These are phyloP conservation scores for Solanum boliviense DNA, from an alignment of 257 asterid genomes.

Conservation along the genomic window DNA sequence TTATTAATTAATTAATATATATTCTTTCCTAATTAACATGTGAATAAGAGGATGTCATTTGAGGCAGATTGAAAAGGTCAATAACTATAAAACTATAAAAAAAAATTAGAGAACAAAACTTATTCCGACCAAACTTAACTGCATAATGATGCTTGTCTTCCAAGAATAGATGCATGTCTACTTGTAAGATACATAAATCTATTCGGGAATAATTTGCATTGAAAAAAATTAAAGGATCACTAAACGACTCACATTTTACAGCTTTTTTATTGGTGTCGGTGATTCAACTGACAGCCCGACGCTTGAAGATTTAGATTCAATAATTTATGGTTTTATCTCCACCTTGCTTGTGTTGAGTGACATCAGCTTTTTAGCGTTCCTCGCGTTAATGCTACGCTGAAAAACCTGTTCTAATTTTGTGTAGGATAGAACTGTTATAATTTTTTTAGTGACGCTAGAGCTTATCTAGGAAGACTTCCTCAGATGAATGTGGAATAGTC, in stretches of 20 bases:
- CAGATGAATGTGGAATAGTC: background rate
- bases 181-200: too few relatives aligned
- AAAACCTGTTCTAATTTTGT: background rate
- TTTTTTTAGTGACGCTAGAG: background rate
- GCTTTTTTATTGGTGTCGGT: too few relatives aligned
- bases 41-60: background rate
- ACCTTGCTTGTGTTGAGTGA: too few relatives aligned
- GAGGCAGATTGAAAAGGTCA: background rate
- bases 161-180: too few relatives aligned
- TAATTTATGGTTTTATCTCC: too few relatives aligned
- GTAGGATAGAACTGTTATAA: background rate
- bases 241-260: background rate
- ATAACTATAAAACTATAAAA: too few relatives aligned
- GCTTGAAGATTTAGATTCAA: too few relatives aligned
- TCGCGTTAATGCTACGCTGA: background rate
- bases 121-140: background rate
- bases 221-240: background rate
- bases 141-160: too few relatives aligned
- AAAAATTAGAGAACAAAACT: background rate
- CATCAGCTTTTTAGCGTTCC: too few relatives aligned
- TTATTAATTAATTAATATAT: too few relatives aligned
- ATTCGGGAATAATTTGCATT: background rate
- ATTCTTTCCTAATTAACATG: too few relatives aligned
- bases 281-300: too few relatives aligned
- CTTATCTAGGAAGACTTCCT: background rate